Evolutionary conservation across 164 flowering plant genomes (phyloP).

Genomic region (Houttuynia cordata): DNA sequence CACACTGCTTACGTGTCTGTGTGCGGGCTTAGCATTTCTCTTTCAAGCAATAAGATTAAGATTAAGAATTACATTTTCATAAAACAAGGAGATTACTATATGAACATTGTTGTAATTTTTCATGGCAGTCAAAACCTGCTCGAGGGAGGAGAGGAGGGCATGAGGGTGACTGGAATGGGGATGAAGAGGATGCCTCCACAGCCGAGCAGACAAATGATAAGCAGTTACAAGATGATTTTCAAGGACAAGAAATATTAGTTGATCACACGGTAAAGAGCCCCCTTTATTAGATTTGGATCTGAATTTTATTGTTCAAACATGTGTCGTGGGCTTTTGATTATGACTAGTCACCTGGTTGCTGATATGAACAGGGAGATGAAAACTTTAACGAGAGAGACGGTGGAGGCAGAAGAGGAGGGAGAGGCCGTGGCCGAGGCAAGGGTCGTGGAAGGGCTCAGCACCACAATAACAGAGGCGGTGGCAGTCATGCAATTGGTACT

Average conservation of each 20-base stretch:
- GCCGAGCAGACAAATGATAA: constrained; percentile 53
- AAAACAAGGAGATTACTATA: too few species aligned
- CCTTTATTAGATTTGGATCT: too few species aligned
- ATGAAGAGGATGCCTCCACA: constrained; percentile 47
- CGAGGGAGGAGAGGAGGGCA: constrained; percentile 38
- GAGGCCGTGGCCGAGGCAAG: constrained; percentile 48
- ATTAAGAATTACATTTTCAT: background rate
- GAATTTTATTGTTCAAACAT: too few species aligned
- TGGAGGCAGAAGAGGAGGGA: constrained; percentile 43
- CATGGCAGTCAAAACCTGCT: constrained; percentile 35
- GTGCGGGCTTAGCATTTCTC: too few species aligned
- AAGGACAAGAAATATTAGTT: constrained; percentile 25
- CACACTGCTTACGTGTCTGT: too few species aligned
- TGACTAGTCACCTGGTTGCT: background rate
- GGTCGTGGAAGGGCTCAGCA: constrained; percentile 56
- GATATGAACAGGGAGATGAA: constrained; percentile 45
- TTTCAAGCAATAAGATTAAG: too few species aligned
- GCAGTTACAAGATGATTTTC: constrained; percentile 29
- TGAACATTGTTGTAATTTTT: background rate
- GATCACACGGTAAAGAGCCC: constrained; percentile 36
- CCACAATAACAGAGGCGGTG: constrained; percentile 35
- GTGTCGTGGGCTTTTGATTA: background rate
- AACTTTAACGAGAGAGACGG: constrained; percentile 36
- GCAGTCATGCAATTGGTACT: constrained; percentile 31
- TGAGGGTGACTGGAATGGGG: constrained; percentile 43